Evolutionary conservation across 2,329 filamentous ascomycete species (phyloP).

Genomic region (Neofusicoccum cordaticola): DNA sequence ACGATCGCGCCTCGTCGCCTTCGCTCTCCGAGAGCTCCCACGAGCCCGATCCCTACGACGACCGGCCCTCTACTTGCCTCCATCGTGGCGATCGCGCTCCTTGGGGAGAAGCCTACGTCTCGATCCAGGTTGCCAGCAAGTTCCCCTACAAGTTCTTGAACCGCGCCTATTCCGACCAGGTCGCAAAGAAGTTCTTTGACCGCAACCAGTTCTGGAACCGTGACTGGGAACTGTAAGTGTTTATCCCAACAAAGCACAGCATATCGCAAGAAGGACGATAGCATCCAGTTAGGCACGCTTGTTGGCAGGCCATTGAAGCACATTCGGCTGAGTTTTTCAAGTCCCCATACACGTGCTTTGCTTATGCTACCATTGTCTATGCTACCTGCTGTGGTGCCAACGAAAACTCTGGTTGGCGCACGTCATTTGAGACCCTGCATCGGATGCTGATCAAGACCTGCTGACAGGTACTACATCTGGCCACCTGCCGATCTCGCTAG

Average conservation of each 20-base stretch:
- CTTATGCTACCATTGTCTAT: too few species aligned
- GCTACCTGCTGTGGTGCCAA: too few species aligned
- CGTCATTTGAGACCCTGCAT: background rate
- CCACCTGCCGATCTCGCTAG: conserved; percentile 43
- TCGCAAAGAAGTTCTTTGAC: conserved; percentile 57
- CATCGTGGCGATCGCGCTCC: conserved; percentile 1
- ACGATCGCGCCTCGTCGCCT: background rate
- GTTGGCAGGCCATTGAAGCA: too few species aligned
- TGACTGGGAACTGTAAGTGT: conserved; percentile 73
- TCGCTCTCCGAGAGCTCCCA: background rate
- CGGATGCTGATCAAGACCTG: background rate
- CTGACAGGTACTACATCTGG: conserved; percentile 64
- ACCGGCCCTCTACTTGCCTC: background rate
- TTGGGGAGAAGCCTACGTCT: conserved; percentile 30
- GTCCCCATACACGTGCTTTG: too few species aligned
- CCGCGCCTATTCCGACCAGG: conserved; percentile 44
- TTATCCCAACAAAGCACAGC: background rate
- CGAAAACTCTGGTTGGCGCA: background rate
- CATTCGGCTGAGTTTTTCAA: too few species aligned
- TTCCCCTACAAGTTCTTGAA: conserved; percentile 62
- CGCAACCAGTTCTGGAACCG: conserved; percentile 56
- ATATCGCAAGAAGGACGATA: too few species aligned
- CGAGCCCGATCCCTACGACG: background rate
- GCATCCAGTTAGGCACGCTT: too few species aligned
- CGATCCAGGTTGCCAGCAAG: conserved; percentile 49